Percentiles rank a stretch among this genome's conserved stretches.
These are phyloP conservation scores for Aspergillus sp. DNA, from an alignment of 2,329 filamentous ascomycete genomes.

Conservation along the genomic window DNA sequence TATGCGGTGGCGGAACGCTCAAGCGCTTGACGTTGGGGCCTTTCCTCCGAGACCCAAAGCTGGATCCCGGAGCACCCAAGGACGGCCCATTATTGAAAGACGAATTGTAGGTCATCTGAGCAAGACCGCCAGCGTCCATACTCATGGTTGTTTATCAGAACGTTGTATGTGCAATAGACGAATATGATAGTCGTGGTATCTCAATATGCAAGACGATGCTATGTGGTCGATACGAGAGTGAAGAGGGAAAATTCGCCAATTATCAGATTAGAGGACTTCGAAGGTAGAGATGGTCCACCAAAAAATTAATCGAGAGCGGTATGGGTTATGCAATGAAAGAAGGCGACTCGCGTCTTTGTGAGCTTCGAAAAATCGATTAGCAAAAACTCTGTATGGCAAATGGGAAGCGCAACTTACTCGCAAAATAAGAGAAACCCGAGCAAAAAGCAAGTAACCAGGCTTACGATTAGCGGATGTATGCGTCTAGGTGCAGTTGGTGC, in stretches of 20 bases:
- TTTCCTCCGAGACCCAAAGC: conserved; percentile 82
- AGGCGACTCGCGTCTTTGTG: conserved; percentile 4
- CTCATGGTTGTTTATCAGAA: conserved; percentile 34
- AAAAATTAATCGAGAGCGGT: conserved; percentile 13
- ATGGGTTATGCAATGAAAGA: conserved; percentile 16
- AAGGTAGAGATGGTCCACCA: conserved; percentile 18
- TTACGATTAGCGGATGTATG: conserved; percentile 18
- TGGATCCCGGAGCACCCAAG: conserved; percentile 73
- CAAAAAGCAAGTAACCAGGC: conserved; percentile 20
- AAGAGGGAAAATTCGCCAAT: conserved; percentile 19
- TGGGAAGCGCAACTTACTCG: conserved; percentile 13
- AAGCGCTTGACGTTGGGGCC: conserved; percentile 88
- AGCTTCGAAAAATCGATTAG: conserved; percentile 13
- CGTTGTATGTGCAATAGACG: conserved; percentile 31
- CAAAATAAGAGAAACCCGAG: conserved; percentile 16
- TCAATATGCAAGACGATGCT: conserved; percentile 23
- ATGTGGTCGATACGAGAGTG: conserved; percentile 9
- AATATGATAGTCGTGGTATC: conserved; percentile 14
- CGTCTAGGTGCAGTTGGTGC: conserved; percentile 13
- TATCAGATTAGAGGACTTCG: conserved; percentile 32
- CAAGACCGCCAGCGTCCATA: conserved; percentile 96
- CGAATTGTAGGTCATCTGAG: conserved; percentile 96
- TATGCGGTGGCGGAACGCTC: conserved; percentile 73
- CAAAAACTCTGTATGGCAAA: background rate
- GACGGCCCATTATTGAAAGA: conserved; percentile 64